phyloP scores from a whole-genome alignment of 2,329 filamentous ascomycete genomes.

The Sarocladium oryzae region DNA sequence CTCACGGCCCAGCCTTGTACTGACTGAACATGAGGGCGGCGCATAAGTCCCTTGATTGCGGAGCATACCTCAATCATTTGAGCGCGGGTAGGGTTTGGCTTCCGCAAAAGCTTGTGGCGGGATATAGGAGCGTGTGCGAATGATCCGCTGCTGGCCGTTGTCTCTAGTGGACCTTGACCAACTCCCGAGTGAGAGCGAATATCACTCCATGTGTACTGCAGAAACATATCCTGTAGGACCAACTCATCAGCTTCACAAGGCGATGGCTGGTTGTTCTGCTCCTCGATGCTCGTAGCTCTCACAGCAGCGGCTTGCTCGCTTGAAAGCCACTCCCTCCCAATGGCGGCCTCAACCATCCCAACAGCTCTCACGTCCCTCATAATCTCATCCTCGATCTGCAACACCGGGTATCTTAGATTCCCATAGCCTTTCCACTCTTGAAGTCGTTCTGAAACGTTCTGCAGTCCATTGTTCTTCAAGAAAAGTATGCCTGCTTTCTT shows the following conservation, averaged over 20 bases:
- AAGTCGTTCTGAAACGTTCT: not conserved
- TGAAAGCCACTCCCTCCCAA: slow-evolving; percentile 6
- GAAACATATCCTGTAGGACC: not conserved
- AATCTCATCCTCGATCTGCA: slow-evolving; percentile 19
- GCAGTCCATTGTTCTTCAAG: slow-evolving; percentile 11
- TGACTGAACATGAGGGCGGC: not conserved
- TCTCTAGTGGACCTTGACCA: not conserved
- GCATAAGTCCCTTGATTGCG: not conserved
- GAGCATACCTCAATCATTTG: not conserved
- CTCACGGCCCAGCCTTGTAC: not conserved
- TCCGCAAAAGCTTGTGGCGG: not conserved
- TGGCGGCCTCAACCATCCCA: slow-evolving; percentile 11
- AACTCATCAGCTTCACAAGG: not conserved
- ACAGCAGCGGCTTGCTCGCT: not conserved
- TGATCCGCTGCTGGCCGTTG: not conserved
- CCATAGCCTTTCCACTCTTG: not conserved
- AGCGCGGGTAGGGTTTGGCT: not conserved
- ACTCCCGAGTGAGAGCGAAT: not conserved
- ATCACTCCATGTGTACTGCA: not conserved
- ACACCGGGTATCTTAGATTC: slow-evolving; percentile 12
- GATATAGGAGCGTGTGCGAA: not conserved
- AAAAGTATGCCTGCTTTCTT: slow-evolving; percentile 15
- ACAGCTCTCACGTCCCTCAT: slow-evolving; percentile 17
- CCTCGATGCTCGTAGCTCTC: too few species aligned
- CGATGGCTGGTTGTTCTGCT: not conserved